Conservation (phyloP, 75 land plant genomes). For the Larix kaempferi region DNA sequence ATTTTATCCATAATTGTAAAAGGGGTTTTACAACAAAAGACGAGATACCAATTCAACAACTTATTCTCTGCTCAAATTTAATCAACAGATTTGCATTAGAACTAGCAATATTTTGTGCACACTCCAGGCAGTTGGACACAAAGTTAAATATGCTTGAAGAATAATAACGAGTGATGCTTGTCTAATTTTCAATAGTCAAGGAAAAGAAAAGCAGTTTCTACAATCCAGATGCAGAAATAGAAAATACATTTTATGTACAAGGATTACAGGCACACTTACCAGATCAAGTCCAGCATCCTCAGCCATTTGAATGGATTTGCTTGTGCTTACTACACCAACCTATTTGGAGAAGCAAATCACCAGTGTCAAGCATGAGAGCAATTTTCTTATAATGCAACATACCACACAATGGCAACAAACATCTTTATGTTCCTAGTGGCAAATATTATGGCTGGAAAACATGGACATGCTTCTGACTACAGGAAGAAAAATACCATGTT, state of each 20-base stretch:
- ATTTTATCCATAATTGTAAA: no score
- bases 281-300: slow-evolving; percentile 68
- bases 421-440: not conserved
- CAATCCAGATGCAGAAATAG: not conserved
- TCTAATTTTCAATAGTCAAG: not conserved
- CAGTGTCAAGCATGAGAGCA: not conserved
- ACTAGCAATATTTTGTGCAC: not conserved
- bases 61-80: not conserved
- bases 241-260: slow-evolving; percentile 1
- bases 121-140: not conserved
- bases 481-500: slow-evolving; percentile 22
- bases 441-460: not conserved
- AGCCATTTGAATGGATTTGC: slow-evolving; percentile 62
- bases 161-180: not conserved
- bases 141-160: not conserved
- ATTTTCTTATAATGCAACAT: not conserved
- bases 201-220: not conserved
- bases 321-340: slow-evolving; percentile 69
- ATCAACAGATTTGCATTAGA: not conserved
- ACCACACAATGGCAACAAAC: not conserved
- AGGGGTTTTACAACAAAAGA: no score
- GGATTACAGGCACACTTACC: slow-evolving; percentile 26
- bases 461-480: not conserved
- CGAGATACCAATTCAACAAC: not conserved
- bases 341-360: slow-evolving; percentile 12